Evolutionary conservation across 805 yeast species (phyloP), one percentile per base, ranked within the genome.

Genomic region (Priceomyces castillae): DNA sequence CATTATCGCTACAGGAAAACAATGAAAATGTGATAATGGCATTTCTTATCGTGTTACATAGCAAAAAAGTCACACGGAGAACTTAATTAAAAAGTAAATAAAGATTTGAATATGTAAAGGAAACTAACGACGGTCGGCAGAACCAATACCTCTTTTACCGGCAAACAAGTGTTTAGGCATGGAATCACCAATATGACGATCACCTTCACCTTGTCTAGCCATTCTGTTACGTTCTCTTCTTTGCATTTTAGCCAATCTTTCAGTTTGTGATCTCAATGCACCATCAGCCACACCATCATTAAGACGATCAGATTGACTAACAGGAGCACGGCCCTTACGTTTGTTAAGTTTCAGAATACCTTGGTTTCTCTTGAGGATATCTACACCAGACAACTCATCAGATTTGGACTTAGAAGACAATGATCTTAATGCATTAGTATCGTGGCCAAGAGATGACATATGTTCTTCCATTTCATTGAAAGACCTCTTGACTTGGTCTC

Each of bases 111-210:
- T 12, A 11, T 28, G 31, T n/a, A 31, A 25, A 26, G 14, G 37
- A 37, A 10, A n/a, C 58, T 75, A 88, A 77, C 98, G 92, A 71
- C 86, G 80, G 67, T 89, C 96, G 51, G 89, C 83, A 67, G 84
- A 85, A 67, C 97, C 97, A 59, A 81, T 82, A 75, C 97, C 95
- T 73, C 99, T 83, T 79, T 94, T 94, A 72, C 99, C 99, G 58
- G 89, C 73, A 75, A 85, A 86, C 78, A 94, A 76, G 72, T 94
- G 99, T 76, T 90, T 92, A 51, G 97, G 96, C 72, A 87, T 68
- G 49, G 87, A 73, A 41, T 86, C 94, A 42, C 90, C 79, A 45
- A 81, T 74, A 65, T 89, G 96, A 69, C 98, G 84, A 71, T 94
- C 99, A 61, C 87, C 86, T 74, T 94, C 99, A 74, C 98, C 97